A percentile compares a stretch with the other conserved stretches of the same genome.
Evolutionary conservation across 345 rosid genomes (phyloP).

Genomic region (Anacardium occidentale): DNA sequence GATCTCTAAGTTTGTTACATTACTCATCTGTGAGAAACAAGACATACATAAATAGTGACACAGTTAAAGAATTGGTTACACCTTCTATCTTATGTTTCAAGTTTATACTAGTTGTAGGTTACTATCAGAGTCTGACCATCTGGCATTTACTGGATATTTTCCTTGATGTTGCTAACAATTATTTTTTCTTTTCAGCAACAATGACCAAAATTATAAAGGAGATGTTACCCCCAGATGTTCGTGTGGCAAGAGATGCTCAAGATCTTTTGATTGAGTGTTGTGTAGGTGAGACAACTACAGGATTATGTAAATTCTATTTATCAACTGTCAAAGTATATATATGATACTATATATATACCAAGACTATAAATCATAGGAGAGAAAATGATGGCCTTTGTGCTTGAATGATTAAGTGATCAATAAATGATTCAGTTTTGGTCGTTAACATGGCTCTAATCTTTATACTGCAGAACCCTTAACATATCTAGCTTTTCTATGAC

Average conservation of each 20-base stretch:
- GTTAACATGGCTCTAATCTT: background rate
- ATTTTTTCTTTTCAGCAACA: constrained; percentile 61
- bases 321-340: background rate
- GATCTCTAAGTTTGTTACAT: background rate
- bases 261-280: constrained; percentile 99
- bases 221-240: constrained; percentile 99
- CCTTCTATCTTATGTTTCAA: background rate
- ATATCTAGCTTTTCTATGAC: background rate
- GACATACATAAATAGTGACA: background rate
- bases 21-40: background rate
- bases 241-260: constrained; percentile 99
- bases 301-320: background rate
- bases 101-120: constrained; percentile 7
- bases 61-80: background rate
- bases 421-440: background rate
- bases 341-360: too few species aligned
- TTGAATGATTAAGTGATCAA: background rate
- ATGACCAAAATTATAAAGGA: constrained; percentile 99
- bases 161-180: constrained; percentile 1
- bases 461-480: background rate
- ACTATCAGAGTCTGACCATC: constrained; percentile 3
- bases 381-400: background rate
- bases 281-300: constrained; percentile 60
- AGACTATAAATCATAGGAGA: too few species aligned
- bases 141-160: background rate